phyloP scores from a whole-genome alignment of 1,139 yeast species.

The Suhomyces chickasaworum region DNA sequence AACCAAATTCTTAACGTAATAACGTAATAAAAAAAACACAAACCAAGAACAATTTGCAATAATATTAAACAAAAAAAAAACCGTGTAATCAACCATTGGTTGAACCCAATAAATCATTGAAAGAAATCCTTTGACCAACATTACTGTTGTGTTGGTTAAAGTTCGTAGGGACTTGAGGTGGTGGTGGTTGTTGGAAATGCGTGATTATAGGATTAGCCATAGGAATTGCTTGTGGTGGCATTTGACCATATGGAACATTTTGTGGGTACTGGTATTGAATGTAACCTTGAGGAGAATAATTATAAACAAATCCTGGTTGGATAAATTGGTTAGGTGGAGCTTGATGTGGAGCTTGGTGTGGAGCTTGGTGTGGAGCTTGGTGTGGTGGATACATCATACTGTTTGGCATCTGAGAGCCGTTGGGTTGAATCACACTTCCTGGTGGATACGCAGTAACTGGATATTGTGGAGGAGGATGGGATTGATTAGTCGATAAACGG shows the following conservation, averaged over 20 bases:
- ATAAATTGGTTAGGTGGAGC: slow-evolving; percentile 17
- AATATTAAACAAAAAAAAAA: slow-evolving; percentile 1
- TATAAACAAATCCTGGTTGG: slow-evolving; percentile 35
- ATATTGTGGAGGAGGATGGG: slow-evolving; percentile 30
- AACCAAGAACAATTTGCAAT: slow-evolving; percentile 1
- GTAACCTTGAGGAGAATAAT: slow-evolving; percentile 35
- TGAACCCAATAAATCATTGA: slow-evolving; percentile 45
- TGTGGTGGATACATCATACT: slow-evolving; percentile 10
- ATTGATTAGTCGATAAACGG: slow-evolving; percentile 3
- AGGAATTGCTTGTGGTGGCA: slow-evolving; percentile 5
- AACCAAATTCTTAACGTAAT: too few relatives aligned
- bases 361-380: slow-evolving; percentile 12
- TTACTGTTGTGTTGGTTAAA: slow-evolving; percentile 20
- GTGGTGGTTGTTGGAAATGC: slow-evolving; percentile 16
- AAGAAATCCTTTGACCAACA: slow-evolving; percentile 37
- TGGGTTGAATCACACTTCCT: slow-evolving; percentile 18
- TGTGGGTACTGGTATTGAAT: slow-evolving; percentile 28
- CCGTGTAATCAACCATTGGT: slow-evolving; percentile 23
- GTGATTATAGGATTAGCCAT: slow-evolving; percentile 14
- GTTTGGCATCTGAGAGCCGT: slow-evolving; percentile 1
- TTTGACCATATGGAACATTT: slow-evolving; percentile 13
- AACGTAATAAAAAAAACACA: slow-evolving; percentile 3
- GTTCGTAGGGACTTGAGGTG: slow-evolving; percentile 7
- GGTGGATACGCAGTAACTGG: slow-evolving; percentile 37
- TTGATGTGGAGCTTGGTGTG: too few relatives aligned